Conservation (phyloP, 352 stramenopile species). For the Pythium scleroteichum region DNA sequence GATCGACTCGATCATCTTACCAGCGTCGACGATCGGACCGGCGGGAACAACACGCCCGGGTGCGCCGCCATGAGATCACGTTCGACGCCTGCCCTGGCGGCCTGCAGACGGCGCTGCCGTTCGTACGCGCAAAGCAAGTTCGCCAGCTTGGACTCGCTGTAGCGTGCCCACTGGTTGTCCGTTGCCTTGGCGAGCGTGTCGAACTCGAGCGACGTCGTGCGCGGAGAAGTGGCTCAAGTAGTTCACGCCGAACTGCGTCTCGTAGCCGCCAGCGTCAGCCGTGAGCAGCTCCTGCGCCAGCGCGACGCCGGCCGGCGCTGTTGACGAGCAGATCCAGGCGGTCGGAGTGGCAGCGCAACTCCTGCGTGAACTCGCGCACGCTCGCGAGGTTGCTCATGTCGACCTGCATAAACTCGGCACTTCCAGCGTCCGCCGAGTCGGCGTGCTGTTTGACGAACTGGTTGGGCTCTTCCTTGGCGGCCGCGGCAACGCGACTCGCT, state of each 20-base stretch:
- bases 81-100: conserved; percentile 22
- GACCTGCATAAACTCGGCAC: conserved; percentile 45
- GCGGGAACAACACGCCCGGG: conserved; percentile 24
- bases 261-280: conserved; percentile 38
- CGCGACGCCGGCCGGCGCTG: conserved; percentile 63
- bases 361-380: conserved; percentile 41
- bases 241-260: conserved; percentile 75
- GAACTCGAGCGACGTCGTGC: conserved; percentile 16
- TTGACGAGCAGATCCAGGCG: conserved; percentile 71
- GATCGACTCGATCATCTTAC: conserved; percentile 27
- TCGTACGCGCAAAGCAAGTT: conserved; percentile 35
- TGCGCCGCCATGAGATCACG: conserved; percentile 30
- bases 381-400: conserved; percentile 44
- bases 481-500: conserved; percentile 25
- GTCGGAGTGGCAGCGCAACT: conserved; percentile 38
- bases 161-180: conserved; percentile 16
- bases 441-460: conserved; percentile 4
- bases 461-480: conserved; percentile 12
- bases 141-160: conserved; percentile 31
- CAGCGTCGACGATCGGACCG: too few relatives aligned
- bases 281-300: conserved; percentile 35
- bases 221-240: conserved; percentile 63
- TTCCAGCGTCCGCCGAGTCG: neutral
- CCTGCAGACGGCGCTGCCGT: conserved; percentile 25
- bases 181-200: conserved; percentile 13